Evolutionary conservation across 768 basidiomycete species (phyloP), one percentile per base, ranked within the genome.

Genomic region (Clitopilus hobsonii): DNA sequence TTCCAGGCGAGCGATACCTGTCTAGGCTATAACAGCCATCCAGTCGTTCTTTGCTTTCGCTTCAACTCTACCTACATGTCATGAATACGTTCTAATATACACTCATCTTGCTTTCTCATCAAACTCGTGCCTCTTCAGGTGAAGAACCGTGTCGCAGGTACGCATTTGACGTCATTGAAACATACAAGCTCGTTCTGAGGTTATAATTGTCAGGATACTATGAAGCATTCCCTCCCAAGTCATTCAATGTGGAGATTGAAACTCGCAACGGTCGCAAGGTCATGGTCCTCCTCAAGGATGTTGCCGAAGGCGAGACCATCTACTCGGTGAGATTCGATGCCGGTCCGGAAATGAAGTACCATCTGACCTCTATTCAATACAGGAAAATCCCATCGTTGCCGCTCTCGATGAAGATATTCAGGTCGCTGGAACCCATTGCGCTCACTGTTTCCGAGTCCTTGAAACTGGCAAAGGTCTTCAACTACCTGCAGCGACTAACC

Each of bases 301-400:
- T 92, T 55, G 69, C 77, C 49, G 77, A 77, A 2, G 91, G 89
- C 48, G 88, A 92, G 56, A 72, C 82, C 47, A 89, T 94, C 51
- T 94, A 91, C 72, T 86, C 80, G 78, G 91, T 85, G 66, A n/a
- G 29, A 18, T 26, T 6, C 27, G 13, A 26, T 24, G 11, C 5
- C 29, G 11, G 25, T 29, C 49, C 11, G n/a, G 27, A 29, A 14
- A 11, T 47, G 49, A 53, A 52, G 50, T 57, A 38, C 60, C 13
- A n/a, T 14, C 38, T 32, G 23, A 52, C 16, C 23, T 56, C 58
- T 29, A 49, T 52, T 27, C n/a, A n/a, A n/a, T n/a, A 23, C 60
- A 94, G 91, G 91, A 94, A 74, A 72, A 78, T 58, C 87, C 91
- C 6, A 75, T 91, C 18, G 83, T 89, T 32, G 72, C 87, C 10